phyloP scores from a whole-genome alignment of 345 rosid species.

The Citrus australasica region DNA sequence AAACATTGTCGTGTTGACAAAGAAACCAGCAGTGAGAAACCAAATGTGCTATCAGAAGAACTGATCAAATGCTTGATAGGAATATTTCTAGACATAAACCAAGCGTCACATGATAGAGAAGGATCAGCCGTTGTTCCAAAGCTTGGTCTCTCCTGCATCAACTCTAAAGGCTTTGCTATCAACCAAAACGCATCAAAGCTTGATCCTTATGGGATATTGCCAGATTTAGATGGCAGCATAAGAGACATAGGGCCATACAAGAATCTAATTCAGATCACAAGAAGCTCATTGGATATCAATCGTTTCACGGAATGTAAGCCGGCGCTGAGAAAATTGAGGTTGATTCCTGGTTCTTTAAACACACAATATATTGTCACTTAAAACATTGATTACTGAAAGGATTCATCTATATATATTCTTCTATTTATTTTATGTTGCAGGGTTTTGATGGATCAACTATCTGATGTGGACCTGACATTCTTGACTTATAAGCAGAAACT shows the following conservation, averaged over 20 bases:
- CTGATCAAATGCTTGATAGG: conserved; percentile 63
- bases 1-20: conserved; percentile 27
- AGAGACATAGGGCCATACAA: conserved; percentile 83
- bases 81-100: conserved; percentile 67
- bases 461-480: conserved; percentile 63
- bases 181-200: conserved; percentile 42
- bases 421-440: conserved; percentile 34
- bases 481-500: conserved; percentile 89
- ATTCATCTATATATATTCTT: neutral
- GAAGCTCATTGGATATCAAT: conserved; percentile 46
- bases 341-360: neutral
- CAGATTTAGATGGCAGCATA: conserved; percentile 44
- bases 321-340: conserved; percentile 58
- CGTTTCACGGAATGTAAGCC: conserved; percentile 38
- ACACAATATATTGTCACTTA: neutral
- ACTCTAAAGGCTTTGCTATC: conserved; percentile 35
- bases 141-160: conserved; percentile 49
- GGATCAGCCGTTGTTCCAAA: conserved; percentile 45
- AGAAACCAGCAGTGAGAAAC: conserved; percentile 45
- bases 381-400: neutral
- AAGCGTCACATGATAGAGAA: conserved; percentile 34
- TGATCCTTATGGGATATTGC: conserved; percentile 64
- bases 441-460: conserved; percentile 54
- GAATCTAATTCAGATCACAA: conserved; percentile 66
- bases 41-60: conserved; percentile 74